Evolutionary conservation across 176 grass and related monocot species (phyloP).

Genomic region (Lolium rigidum): DNA sequence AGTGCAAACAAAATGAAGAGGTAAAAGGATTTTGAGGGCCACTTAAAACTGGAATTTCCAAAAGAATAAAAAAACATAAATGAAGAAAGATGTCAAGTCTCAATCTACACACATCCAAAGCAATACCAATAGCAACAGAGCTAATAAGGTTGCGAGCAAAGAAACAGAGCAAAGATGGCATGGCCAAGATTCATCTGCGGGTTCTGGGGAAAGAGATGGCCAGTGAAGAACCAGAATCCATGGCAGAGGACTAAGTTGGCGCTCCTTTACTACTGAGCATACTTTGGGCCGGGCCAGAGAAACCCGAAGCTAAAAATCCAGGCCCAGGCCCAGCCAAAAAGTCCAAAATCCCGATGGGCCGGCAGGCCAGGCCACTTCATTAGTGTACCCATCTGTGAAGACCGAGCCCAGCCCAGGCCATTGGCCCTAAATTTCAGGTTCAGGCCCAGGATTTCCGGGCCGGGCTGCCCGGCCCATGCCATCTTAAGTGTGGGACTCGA

Average conservation of each 20-base stretch:
- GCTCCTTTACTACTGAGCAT: neutral
- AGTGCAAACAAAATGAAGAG: neutral
- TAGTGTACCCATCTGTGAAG: too few relatives aligned
- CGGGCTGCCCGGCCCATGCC: too few relatives aligned
- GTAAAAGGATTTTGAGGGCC: neutral
- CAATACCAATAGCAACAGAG: neutral
- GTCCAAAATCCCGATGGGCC: too few relatives aligned
- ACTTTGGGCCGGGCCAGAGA: too few relatives aligned
- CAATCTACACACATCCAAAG: neutral
- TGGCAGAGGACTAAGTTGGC: neutral
- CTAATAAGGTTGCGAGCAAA: neutral
- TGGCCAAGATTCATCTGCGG: neutral
- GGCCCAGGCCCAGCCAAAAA: too few relatives aligned
- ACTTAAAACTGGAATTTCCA: neutral
- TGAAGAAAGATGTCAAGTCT: neutral
- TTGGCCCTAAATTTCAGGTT: too few relatives aligned
- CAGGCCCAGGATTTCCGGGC: too few relatives aligned
- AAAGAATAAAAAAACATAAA: neutral
- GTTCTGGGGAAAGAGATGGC: neutral
- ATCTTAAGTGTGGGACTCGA: too few relatives aligned
- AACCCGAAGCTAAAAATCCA: too few relatives aligned
- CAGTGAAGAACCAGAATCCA: neutral
- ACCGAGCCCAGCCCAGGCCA: too few relatives aligned
- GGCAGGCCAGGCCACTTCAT: too few relatives aligned
- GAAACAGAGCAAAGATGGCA: neutral